Evolutionary conservation across 2,329 filamentous ascomycete species (phyloP).

Genomic region (Calcarisporium arbuscula): DNA sequence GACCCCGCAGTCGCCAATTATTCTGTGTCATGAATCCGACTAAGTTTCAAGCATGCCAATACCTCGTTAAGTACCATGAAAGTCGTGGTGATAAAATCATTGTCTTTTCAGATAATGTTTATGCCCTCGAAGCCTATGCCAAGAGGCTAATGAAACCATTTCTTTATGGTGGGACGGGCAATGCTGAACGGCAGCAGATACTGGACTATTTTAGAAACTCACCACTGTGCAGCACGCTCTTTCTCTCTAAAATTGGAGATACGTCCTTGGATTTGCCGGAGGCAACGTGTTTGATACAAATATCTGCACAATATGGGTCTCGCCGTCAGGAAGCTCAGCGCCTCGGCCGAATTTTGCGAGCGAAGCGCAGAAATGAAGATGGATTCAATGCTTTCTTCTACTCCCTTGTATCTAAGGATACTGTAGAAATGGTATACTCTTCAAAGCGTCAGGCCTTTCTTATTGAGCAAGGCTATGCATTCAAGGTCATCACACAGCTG

Average conservation of each 20-base stretch:
- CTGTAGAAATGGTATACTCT: constrained; percentile 95
- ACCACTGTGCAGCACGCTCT: constrained; percentile 81
- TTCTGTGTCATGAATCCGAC: constrained; percentile 96
- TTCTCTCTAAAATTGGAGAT: constrained; percentile 95
- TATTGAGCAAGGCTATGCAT: constrained; percentile 96
- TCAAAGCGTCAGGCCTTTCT: constrained; percentile 95
- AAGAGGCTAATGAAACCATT: constrained; percentile 77
- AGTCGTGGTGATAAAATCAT: constrained; percentile 94
- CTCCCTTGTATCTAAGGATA: constrained; percentile 93
- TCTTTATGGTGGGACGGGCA: constrained; percentile 84
- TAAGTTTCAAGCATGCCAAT: constrained; percentile 96
- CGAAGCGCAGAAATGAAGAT: constrained; percentile 93
- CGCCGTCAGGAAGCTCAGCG: constrained; percentile 94
- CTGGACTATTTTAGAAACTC: constrained; percentile 95
- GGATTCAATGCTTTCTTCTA: constrained; percentile 99
- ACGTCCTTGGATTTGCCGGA: constrained; percentile 96
- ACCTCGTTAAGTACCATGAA: constrained; percentile 97
- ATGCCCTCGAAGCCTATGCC: constrained; percentile 81
- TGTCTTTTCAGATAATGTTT: constrained; percentile 96
- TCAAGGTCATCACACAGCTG: constrained; percentile 96
- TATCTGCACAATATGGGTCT: constrained; percentile 95
- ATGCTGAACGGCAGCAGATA: constrained; percentile 78
- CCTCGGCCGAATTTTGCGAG: constrained; percentile 84
- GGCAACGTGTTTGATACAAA: constrained; percentile 93
- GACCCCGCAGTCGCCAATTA: constrained; percentile 38